Base-by-base conservation (phyloP, 371 early-diverging fungal species). In the Apophysomyces trapeziformis region DNA sequence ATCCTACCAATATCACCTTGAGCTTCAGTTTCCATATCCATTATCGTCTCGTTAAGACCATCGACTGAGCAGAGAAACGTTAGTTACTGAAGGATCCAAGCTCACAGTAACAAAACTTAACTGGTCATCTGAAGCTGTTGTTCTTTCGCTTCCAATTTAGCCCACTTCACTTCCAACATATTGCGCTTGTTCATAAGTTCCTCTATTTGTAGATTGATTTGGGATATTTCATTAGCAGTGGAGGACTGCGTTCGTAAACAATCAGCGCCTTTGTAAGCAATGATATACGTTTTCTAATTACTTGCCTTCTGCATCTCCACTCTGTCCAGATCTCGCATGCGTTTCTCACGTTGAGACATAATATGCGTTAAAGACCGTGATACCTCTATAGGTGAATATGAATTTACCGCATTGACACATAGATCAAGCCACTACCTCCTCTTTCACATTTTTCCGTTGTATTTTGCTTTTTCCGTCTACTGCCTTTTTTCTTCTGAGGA, bases 201-300 rank as follows among this genome's bases (percentile, higher is more conserved):
- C 21, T 81, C 83, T 13, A 89, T 78, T 67, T 87, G 78, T 37
- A 80, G 66, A 60, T 86, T 84, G n/a, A 90, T 83, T 63, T 89
- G 89, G 9, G 73, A 75, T 36, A 92, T 80, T 68, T 91, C 89
- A 63, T 84, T 82, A 7, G 69, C 73, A 5, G 74, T 77, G 13
- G 76, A 80, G 9, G 71, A 71, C 84, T 86, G 60, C 37, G 58
- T 50, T 38, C 13, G 12, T 11, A 45, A 65, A 46, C 32, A 26
- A 45, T 45, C 46, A 45, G 46, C 46, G 41, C 32, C 32, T 21
- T 47, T 43, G 38, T 12, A 47, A 32, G 43, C 37, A 26, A 35
- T 57, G 21, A 12, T 14, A 39, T 37, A 12, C 21, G 0, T 65
- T 32, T 44, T 45, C 13, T 16, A 7, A 59, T 58, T 47, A 26